Evolutionary conservation across 2,329 filamentous ascomycete species (phyloP), one percentile per base, ranked within the genome.

Genomic region (Aspergillus flavus): DNA sequence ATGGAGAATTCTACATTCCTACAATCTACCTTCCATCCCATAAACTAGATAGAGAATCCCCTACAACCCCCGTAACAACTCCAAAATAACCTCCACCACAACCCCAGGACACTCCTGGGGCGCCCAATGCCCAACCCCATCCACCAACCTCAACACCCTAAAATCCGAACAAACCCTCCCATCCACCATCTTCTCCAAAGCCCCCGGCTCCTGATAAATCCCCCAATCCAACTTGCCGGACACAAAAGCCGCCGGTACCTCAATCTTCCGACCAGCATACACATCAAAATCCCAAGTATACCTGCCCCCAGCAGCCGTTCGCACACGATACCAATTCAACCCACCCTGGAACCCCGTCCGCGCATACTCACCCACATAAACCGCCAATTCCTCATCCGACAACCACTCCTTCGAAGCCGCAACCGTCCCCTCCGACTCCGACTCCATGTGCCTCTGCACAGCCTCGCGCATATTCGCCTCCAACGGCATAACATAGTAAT

Each of bases 61-160:
- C 46, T 65, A 63, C 43, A 67, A 30, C 43, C 62, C 64, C 39
- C 61, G 60, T n/a, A 70, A 67, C 58, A 88, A 84, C 11, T 71
- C 73, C 65, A 83, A 63, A 45, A 88, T 77, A 61, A 80, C 79
- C 58, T 80, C 72, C 0, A 81, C 77, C 10, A 88, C 85, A 59
- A 78, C 81, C 67, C 85, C 82, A 1, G 87, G 84, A 71, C 86
- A 81, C 73, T 91, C 88, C 74, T 91, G 87, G 71, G 89, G 88
- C 41, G 89, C 84, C 89, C 89, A 91, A 78, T 91, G 89, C 0
- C 89, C 89, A 5, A 87, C 88, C 0, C 83, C 82, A 19, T 88
- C 82, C 14, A 91, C 78, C 21, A 88, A 76, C 57, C 72, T 82
- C 39, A 79, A 74, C 0, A 85, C 85, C 57, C 80, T 79, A 70